These are phyloP conservation scores for Scenedesmus sp. DNA, from an alignment of 163 green algal genomes.

Conservation along the genomic window DNA sequence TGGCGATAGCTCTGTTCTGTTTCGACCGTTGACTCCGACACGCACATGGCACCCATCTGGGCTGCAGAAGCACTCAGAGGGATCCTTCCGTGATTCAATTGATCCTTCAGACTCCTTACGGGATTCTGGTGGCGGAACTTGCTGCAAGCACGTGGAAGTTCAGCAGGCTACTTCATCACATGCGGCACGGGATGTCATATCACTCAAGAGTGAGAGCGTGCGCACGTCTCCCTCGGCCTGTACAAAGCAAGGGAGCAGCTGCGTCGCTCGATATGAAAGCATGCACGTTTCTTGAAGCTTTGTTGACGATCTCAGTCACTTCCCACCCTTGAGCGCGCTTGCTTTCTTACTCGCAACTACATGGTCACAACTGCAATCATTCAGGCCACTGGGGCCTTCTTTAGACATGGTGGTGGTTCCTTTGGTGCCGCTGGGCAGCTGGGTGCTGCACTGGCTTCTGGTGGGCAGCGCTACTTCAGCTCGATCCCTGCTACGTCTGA, in stretches of 20 bases:
- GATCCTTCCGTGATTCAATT: too few relatives aligned
- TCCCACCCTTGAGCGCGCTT: background rate
- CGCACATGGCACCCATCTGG: background rate
- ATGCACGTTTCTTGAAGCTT: background rate
- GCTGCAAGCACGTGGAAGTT: background rate
- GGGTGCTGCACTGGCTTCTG: background rate
- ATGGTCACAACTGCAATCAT: background rate
- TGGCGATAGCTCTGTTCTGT: background rate
- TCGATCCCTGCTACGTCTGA: background rate
- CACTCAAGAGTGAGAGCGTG: background rate
- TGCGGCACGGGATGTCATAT: background rate
- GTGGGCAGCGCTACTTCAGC: conserved; percentile 5
- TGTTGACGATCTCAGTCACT: background rate
- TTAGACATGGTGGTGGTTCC: background rate
- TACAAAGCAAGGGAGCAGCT: background rate
- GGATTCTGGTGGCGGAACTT: background rate
- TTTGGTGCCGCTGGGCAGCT: conserved; percentile 5
- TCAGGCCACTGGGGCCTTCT: background rate
- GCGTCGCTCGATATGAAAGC: background rate
- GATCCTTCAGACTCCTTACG: too few relatives aligned
- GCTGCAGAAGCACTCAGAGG: too few relatives aligned
- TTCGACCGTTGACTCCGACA: background rate
- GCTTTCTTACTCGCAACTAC: background rate
- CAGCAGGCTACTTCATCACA: background rate
- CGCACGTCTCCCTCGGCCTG: background rate